phyloP scores from a whole-genome alignment of 768 basidiomycete species.

The Panaeolus cyanescens region DNA sequence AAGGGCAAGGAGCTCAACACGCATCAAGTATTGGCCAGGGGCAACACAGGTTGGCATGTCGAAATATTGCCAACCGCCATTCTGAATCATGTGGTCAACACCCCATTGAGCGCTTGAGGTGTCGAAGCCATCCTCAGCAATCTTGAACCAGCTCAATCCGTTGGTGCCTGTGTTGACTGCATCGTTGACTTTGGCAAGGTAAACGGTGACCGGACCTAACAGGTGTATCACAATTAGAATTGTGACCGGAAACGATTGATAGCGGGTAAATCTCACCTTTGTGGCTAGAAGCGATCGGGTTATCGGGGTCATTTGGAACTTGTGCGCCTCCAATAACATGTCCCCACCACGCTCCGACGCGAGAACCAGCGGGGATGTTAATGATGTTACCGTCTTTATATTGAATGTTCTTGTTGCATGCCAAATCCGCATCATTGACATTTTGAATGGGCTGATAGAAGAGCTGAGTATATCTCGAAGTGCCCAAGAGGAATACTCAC shows the following conservation, averaged over 20 bases:
- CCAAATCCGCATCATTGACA: slow-evolving; percentile 8
- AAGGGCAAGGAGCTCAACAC: slow-evolving; percentile 12
- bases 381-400: slow-evolving; percentile 1
- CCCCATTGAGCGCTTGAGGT: slow-evolving; percentile 8
- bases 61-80: slow-evolving; percentile 13
- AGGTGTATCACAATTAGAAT: too few species aligned
- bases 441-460: slow-evolving; percentile 8
- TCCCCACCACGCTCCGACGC: slow-evolving; percentile 16
- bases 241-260: too few species aligned
- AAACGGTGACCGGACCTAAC: slow-evolving; percentile 12
- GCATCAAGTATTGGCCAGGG: slow-evolving; percentile 13
- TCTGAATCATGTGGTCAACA: slow-evolving; percentile 14
- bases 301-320: slow-evolving; percentile 12
- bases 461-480: not conserved
- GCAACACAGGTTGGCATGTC: slow-evolving; percentile 13
- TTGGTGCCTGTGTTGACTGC: slow-evolving; percentile 8
- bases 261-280: slow-evolving; percentile 11
- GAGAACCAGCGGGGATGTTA: slow-evolving; percentile 1
- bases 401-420: not conserved
- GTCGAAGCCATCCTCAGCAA: slow-evolving; percentile 12
- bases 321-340: slow-evolving; percentile 16
- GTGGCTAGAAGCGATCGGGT: slow-evolving; percentile 14
- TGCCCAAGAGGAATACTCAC: not conserved
- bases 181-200: slow-evolving; percentile 16
- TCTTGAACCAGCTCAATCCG: slow-evolving; percentile 14